Evolutionary conservation across 306 rosid genomes (phyloP).

Genomic region (Crataegus laevigata): DNA sequence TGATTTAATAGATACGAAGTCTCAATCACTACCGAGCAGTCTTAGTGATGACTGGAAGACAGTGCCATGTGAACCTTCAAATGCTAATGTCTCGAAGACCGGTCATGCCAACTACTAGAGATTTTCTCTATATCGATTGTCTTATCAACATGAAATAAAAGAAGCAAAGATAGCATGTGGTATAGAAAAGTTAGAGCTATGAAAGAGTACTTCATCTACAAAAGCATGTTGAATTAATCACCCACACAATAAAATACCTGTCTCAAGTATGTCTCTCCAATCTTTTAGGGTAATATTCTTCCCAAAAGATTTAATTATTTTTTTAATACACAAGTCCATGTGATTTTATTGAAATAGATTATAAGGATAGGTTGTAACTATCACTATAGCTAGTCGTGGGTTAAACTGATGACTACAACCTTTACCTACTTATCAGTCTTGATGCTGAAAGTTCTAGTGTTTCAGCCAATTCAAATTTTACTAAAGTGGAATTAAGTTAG

Average conservation of each 20-base stretch:
- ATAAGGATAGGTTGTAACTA: too few species aligned
- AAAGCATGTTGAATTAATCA: background rate
- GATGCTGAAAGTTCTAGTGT: too few species aligned
- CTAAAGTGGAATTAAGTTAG: too few species aligned
- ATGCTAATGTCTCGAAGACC: background rate
- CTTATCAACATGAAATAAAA: too few species aligned
- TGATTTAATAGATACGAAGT: background rate
- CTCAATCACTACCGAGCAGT: background rate
- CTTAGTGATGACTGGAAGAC: background rate
- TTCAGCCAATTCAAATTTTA: too few species aligned
- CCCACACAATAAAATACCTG: background rate
- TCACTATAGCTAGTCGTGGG: too few species aligned
- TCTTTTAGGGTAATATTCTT: too few species aligned
- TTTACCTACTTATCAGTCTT: too few species aligned
- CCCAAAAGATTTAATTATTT: too few species aligned
- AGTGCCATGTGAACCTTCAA: background rate
- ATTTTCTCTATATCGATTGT: background rate
- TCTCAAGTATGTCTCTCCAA: background rate
- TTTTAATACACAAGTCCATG: slow-evolving; percentile 5
- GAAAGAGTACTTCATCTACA: background rate
- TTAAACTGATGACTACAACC: too few species aligned
- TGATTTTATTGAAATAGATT: background rate
- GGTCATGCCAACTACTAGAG: background rate
- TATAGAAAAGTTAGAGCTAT: background rate
- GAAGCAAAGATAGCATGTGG: background rate